phyloP scores from a whole-genome alignment of 2,329 filamentous ascomycete species.

The Ceratocystis huliohia region DNA sequence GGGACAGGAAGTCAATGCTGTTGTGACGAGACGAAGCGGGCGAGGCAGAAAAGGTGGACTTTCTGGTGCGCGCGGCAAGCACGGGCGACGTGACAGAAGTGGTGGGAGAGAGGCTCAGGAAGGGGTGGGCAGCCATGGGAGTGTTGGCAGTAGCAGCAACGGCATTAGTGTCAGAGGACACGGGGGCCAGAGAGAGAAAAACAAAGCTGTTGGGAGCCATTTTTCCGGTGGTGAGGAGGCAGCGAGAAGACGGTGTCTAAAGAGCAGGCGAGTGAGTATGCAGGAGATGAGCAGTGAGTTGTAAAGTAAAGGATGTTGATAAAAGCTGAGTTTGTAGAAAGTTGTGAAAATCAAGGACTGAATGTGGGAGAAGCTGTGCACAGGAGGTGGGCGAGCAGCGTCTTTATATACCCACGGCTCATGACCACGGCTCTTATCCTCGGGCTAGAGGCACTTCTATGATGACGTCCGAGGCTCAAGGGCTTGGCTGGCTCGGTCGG shows the following conservation, averaged over 20 bases:
- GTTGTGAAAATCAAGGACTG: background rate
- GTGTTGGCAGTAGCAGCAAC: background rate
- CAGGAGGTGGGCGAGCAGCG: background rate
- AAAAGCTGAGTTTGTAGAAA: background rate
- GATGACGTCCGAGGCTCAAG: constrained; percentile 6
- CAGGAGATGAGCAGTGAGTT: background rate
- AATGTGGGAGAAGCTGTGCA: background rate
- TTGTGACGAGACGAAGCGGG: constrained; percentile 23
- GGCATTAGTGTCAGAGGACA: constrained; percentile 9
- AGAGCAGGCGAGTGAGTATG: background rate
- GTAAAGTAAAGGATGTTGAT: background rate
- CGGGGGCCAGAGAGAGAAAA: constrained; percentile 19
- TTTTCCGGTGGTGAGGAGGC: background rate
- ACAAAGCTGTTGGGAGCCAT: constrained; percentile 18
- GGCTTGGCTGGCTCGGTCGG: background rate
- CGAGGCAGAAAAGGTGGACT: background rate
- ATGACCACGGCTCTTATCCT: background rate
- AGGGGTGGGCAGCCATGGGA: constrained; percentile 25
- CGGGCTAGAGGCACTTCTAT: background rate
- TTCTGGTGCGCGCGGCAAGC: constrained; percentile 26
- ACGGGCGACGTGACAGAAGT: constrained; percentile 45
- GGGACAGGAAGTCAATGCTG: constrained; percentile 23
- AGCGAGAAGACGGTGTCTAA: background rate
- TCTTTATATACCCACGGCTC: constrained; percentile 12
- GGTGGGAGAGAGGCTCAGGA: constrained; percentile 47